Evolutionary conservation across 805 yeast genomes (phyloP), one percentile per base, ranked within the genome.

Genomic region (Ogataea paraovalis): DNA sequence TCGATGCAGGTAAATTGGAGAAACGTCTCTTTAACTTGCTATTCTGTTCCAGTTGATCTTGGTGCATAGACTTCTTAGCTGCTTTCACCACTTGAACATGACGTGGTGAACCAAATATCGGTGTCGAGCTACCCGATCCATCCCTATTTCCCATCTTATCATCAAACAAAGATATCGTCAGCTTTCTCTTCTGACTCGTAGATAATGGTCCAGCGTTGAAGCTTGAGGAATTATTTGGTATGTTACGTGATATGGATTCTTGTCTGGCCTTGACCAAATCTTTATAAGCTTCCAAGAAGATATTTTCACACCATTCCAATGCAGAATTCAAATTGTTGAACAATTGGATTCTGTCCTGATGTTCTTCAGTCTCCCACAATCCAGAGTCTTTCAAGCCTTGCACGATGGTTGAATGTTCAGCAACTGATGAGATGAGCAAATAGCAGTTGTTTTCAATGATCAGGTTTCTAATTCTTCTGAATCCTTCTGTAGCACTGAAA

Each of bases 291-390:
- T 78, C 72, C 58, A 94, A 73, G 56, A 91, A 89, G 57, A 85
- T 83, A 67, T 94, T 92, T 65, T 94, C 99, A 71, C 97, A 89
- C 96, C 96, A 92, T 66, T 94, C 98, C 39, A 94, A 74, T 0
- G 96, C 96, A 46, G 85, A 78, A 61, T 94, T 94, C 57, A 94
- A 74, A 45, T 87, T 85, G 46, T 78, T 78, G 61, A 90, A 92
- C 39, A 91, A 73, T 56, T 82, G 82, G 49, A 81, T 78, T 21
- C 64, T 49, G 23, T 70, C 74, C 16, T 72, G 67, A 40, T 73
- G 66, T 28, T 64, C 69, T 46, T 74, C 78, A 22, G 70, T 72
- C 33, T 75, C 81, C 76, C 91, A 82, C 19, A 92, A 68, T 1
- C 96, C 96, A 14, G 94, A 95, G 46, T 90, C 96, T 53, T 82